These are phyloP conservation scores for Flaveria linearis DNA, from an alignment of 129 eudicot genomes.

Conservation along the genomic window DNA sequence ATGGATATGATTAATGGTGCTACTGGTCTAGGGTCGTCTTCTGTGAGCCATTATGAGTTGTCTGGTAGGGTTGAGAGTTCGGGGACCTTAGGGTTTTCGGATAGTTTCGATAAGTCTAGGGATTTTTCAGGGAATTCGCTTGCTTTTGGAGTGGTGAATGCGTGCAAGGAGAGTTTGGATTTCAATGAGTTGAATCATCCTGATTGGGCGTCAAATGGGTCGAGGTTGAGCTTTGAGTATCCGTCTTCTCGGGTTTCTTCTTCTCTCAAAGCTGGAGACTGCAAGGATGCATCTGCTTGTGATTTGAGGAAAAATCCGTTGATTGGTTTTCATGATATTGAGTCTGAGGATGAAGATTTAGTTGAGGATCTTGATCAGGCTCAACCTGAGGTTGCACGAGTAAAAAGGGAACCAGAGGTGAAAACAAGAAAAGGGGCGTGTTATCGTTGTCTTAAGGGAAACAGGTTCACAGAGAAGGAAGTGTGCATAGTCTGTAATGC, in stretches of 20 bases:
- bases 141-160: slow-evolving; percentile 51
- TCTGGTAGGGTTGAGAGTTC: slow-evolving; percentile 67
- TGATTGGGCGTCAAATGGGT: slow-evolving; percentile 80
- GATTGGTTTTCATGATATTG: slow-evolving; percentile 65
- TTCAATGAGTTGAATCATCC: slow-evolving; percentile 57
- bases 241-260: slow-evolving; percentile 77
- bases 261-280: slow-evolving; percentile 58
- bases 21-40: not conserved
- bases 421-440: slow-evolving; percentile 85
- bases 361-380: slow-evolving; percentile 41
- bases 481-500: slow-evolving; percentile 97
- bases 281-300: slow-evolving; percentile 48
- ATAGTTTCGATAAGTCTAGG: slow-evolving; percentile 71
- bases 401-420: slow-evolving; percentile 60
- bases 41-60: slow-evolving; percentile 46
- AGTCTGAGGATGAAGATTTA: slow-evolving; percentile 58
- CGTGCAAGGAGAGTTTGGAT: slow-evolving; percentile 54
- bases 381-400: slow-evolving; percentile 41
- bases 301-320: slow-evolving; percentile 53
- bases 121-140: slow-evolving; percentile 64
- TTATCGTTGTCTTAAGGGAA: slow-evolving; percentile 84
- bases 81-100: slow-evolving; percentile 73
- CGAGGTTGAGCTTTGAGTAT: slow-evolving; percentile 72
- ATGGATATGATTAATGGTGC: slow-evolving; percentile 51
- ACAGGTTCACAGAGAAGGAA: slow-evolving; percentile 88